Conservation (phyloP, 139 green algal genomes). For the Chlamydomonas schloesseri region DNA sequence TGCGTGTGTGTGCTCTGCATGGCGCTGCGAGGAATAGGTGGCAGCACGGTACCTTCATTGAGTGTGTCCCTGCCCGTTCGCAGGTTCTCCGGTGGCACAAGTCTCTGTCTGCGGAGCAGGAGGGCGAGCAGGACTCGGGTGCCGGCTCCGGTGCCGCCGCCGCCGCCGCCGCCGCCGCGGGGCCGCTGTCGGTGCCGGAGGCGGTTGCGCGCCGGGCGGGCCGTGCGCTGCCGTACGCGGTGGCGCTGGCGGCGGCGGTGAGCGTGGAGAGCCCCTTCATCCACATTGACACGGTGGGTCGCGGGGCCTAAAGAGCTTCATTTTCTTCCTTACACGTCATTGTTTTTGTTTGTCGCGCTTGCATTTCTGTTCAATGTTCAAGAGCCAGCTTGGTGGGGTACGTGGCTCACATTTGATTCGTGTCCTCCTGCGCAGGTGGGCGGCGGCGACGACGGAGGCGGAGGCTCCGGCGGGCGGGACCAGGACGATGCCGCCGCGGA, state of each 20-base stretch:
- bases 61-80: no score
- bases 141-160: not conserved
- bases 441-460: not conserved
- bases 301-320: no score
- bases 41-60: no score
- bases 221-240: slow-evolving; percentile 75
- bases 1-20: no score
- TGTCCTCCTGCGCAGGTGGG: not conserved
- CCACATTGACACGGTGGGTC: slow-evolving; percentile 62
- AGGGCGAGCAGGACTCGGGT: no score
- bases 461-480: not conserved
- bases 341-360: no score
- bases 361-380: no score
- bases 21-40: no score
- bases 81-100: slow-evolving; percentile 46
- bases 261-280: slow-evolving; percentile 91
- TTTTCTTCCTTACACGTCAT: no score
- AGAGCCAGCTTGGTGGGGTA: no score
- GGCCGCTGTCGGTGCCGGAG: not conserved
- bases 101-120: not conserved
- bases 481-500: not conserved
- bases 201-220: slow-evolving; percentile 12
- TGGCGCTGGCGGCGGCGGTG: slow-evolving; percentile 88
- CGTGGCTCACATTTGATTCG: no score
- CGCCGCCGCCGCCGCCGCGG: not conserved